Conservation (phyloP, 345 rosid genomes). For the Eucalyptus albens region DNA sequence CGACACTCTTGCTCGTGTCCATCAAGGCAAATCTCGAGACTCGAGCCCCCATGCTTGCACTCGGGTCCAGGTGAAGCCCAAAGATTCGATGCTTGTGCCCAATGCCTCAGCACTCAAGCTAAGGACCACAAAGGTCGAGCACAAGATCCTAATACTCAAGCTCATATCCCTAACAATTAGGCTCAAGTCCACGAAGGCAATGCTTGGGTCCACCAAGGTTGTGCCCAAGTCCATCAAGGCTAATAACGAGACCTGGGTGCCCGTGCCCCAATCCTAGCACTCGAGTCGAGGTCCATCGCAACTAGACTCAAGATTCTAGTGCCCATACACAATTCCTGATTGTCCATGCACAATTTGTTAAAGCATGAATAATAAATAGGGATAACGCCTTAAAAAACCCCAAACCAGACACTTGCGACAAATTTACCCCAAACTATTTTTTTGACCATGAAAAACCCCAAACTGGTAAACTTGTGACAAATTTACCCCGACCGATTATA, state of each 20-base stretch:
- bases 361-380: too few relatives aligned
- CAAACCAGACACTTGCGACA: too few relatives aligned
- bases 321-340: not conserved
- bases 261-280: not conserved
- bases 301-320: not conserved
- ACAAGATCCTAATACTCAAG: not conserved
- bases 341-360: too few relatives aligned
- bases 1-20: rapidly evolving
- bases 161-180: not conserved
- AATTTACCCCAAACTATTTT: too few relatives aligned
- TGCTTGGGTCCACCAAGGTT: not conserved
- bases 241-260: not conserved
- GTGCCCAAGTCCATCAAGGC: not conserved
- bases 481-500: too few relatives aligned
- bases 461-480: too few relatives aligned
- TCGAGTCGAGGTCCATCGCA: rapidly evolving
- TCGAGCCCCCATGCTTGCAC: not conserved
- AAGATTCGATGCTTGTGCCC: too few relatives aligned
- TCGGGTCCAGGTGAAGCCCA: rapidly evolving
- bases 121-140: not conserved
- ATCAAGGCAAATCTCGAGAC: not conserved
- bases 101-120: rapidly evolving
- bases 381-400: too few relatives aligned
- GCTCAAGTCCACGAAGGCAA: rapidly evolving
- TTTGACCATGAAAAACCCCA: too few relatives aligned